A percentile compares a stretch with the other conserved stretches of the same genome.
These are phyloP conservation scores for Claviceps citrina DNA, from an alignment of 2,329 filamentous ascomycete species.

Conservation along the genomic window DNA sequence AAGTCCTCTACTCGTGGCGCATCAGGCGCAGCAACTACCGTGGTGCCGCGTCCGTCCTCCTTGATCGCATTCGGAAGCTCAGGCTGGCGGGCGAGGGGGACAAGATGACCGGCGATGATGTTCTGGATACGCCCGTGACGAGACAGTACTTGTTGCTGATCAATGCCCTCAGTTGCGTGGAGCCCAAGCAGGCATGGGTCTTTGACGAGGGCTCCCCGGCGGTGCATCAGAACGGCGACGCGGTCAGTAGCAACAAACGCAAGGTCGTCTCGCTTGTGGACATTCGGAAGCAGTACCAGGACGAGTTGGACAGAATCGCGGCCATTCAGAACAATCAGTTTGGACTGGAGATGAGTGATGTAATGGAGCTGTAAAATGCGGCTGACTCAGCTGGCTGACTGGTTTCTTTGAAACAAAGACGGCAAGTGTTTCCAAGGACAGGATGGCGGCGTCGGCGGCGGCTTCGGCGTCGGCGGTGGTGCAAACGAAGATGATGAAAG, in stretches of 20 bases:
- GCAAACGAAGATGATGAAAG: too few species aligned
- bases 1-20: slow-evolving; percentile 83
- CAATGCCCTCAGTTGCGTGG: slow-evolving; percentile 79
- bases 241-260: slow-evolving; percentile 41
- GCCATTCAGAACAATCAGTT: slow-evolving; percentile 84
- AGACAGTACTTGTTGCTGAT: slow-evolving; percentile 80
- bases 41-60: slow-evolving; percentile 49
- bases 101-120: slow-evolving; percentile 36
- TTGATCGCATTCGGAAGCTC: slow-evolving; percentile 49
- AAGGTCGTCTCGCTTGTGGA: slow-evolving; percentile 75
- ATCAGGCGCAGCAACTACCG: slow-evolving; percentile 75
- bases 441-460: too few species aligned
- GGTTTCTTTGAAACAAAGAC: too few species aligned
- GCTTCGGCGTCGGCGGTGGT: too few species aligned
- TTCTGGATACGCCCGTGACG: slow-evolving; percentile 48
- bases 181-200: slow-evolving; percentile 67
- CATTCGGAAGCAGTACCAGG: slow-evolving; percentile 75
- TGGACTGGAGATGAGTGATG: slow-evolving; percentile 47
- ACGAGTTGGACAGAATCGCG: slow-evolving; percentile 73
- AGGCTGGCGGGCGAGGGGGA: slow-evolving; percentile 43
- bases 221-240: slow-evolving; percentile 11
- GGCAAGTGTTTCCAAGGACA: too few species aligned
- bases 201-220: slow-evolving; percentile 24
- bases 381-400: too few species aligned
- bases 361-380: slow-evolving; percentile 31